These are phyloP conservation scores for Tetragonia tetragonoides DNA, from an alignment of 148 eudicot species.

Conservation along the genomic window DNA sequence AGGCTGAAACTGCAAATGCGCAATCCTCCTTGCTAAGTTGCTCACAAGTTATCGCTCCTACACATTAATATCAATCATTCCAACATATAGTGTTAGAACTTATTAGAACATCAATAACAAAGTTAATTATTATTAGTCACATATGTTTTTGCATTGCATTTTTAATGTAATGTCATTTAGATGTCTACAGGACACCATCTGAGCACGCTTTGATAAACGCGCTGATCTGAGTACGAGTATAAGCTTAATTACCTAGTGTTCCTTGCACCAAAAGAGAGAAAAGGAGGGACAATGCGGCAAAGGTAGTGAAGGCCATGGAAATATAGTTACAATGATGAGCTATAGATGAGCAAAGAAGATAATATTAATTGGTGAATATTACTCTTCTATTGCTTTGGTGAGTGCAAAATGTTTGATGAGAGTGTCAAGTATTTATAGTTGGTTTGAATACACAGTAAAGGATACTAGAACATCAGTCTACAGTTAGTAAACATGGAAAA, in stretches of 20 bases:
- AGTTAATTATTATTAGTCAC: neutral
- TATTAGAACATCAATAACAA: neutral
- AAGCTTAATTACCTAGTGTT: neutral
- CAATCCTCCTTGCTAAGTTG: constrained; percentile 57
- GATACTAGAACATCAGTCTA: neutral
- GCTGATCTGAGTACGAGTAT: too few species aligned
- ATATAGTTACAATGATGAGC: neutral
- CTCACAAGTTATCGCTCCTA: constrained; percentile 54
- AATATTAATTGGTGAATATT: neutral
- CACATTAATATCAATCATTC: neutral
- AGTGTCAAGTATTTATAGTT: neutral
- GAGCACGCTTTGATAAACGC: neutral
- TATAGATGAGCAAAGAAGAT: neutral
- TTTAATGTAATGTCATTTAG: neutral
- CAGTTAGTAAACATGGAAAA: neutral
- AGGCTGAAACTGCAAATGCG: constrained; percentile 56
- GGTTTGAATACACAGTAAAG: neutral
- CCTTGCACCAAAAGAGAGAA: constrained; percentile 8
- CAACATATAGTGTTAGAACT: neutral
- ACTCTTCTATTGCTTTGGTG: neutral
- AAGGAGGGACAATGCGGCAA: neutral
- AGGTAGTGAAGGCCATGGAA: neutral
- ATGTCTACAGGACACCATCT: too few species aligned
- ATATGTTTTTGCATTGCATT: neutral
- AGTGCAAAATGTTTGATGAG: neutral